Base-by-base conservation (phyloP, 441 rosid genomes). In the Populus trichocarpa region DNA sequence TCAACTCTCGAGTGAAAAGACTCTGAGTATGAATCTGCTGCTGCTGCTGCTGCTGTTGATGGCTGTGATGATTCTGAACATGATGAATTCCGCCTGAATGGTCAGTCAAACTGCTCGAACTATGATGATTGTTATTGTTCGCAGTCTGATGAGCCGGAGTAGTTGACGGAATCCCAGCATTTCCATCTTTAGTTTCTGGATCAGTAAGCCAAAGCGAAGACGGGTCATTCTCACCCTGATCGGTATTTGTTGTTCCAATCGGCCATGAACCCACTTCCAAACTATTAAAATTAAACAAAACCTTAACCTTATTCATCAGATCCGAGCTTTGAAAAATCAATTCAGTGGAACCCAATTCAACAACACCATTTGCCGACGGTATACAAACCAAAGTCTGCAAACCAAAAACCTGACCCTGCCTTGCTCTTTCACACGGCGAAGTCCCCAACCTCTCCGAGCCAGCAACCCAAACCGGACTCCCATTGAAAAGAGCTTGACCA, bases 171-270 rank as follows among this genome's bases (percentile, higher is more conserved):
- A 77, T 78, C 8, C 75, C 36, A 63, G 64, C 77, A 11, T 68
- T 59, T 14, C 80, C 83, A 61, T 88, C 91, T 79, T 90, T 88
- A 28, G 87, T 83, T 53, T 87, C 91, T 1, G 97, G 90, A 46
- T 94, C 97, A 68, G 75, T 91, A 67, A 96, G 85, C 99, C 99
- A 96, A 28, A 90, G 79, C 5, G 87, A 77, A 32, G 93, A 85
- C 0, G 97, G 95, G 70, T 96, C 96, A 74, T 87, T 92, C 85
- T 96, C 99, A 4, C 94, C 99, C 83, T 93, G 92, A 83, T 92
- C 90, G 1, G 86, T 87, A 68, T 83, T 86, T 12, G 82, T 74
- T 10, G 81, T 77, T 69, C 76, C 82, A 75, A 83, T 25, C 3
- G 90, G 87, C 90, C 93, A 88, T 4, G 89, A 86, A 81, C 86